phyloP scores from a whole-genome alignment of 257 asterid genomes.

The Nicotiana tabacum region DNA sequence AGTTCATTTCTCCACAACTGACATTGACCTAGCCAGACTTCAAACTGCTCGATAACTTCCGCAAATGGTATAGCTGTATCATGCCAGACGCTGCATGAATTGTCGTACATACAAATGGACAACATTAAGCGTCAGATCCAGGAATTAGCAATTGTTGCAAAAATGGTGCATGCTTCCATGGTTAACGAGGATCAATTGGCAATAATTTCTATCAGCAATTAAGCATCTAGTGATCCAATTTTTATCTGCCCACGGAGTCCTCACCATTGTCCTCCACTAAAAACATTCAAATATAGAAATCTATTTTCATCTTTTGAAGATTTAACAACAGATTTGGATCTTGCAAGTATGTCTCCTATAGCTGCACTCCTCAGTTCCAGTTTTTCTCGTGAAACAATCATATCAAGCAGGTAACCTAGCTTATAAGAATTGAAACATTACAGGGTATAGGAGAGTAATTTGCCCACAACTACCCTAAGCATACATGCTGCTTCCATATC shows the following conservation, averaged over 20 bases:
- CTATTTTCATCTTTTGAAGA: neutral
- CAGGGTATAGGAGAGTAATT: neutral
- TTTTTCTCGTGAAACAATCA: neutral
- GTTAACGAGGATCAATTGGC: neutral
- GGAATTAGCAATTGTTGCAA: neutral
- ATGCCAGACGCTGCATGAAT: conserved; percentile 81
- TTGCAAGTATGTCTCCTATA: neutral
- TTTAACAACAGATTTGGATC: neutral
- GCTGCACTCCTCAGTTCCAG: neutral
- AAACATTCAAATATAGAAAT: neutral
- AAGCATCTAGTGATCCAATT: neutral
- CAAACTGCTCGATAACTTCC: conserved; percentile 80
- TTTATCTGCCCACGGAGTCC: neutral
- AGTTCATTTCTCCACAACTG: conserved; percentile 42
- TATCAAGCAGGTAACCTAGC: neutral
- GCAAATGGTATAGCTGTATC: conserved; percentile 75
- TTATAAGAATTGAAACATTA: neutral
- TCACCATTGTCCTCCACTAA: neutral
- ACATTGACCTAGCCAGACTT: conserved; percentile 56
- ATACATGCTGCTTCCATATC: neutral
- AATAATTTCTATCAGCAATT: neutral
- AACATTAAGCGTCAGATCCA: neutral
- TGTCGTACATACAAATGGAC: neutral
- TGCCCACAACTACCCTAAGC: neutral
- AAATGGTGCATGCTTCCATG: neutral